These are phyloP conservation scores for Fomitopsis palustris DNA, from an alignment of 1,284 basidiomycete species.

Conservation along the genomic window DNA sequence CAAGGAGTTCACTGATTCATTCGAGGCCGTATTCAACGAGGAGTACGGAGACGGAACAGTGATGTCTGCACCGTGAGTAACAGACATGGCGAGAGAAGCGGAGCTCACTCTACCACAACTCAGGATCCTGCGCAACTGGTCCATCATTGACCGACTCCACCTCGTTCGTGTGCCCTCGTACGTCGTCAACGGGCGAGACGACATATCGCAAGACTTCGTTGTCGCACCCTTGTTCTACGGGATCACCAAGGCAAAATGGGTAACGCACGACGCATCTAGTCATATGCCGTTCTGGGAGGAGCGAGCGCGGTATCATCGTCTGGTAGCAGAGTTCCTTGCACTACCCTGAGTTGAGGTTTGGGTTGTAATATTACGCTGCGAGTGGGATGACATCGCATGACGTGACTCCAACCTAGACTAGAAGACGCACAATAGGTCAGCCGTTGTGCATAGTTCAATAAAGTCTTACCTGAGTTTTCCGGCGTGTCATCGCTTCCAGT, in stretches of 20 bases:
- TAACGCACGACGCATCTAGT: conserved; percentile 23
- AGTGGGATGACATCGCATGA: too few relatives aligned
- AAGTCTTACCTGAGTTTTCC: too few relatives aligned
- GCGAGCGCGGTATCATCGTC: conserved; percentile 17
- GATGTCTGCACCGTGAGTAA: conserved; percentile 14
- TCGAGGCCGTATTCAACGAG: conserved; percentile 13
- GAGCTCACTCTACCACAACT: background rate
- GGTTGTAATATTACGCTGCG: too few relatives aligned
- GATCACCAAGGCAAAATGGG: conserved; percentile 21
- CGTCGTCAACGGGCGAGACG: conserved; percentile 25
- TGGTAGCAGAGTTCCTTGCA: conserved; percentile 6
- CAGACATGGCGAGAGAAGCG: background rate
- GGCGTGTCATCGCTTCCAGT: too few relatives aligned
- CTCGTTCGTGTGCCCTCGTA: conserved; percentile 23
- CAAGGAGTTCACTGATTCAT: conserved; percentile 15
- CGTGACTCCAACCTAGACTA: too few relatives aligned
- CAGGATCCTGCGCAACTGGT: conserved; percentile 22
- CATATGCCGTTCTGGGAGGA: conserved; percentile 26
- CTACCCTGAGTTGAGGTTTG: too few relatives aligned
- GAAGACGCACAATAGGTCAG: too few relatives aligned
- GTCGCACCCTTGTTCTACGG: conserved; percentile 19
- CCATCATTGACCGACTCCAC: conserved; percentile 22
- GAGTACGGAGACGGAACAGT: conserved; percentile 20
- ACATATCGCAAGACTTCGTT: conserved; percentile 23
- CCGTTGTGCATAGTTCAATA: too few relatives aligned